Evolutionary conservation across 306 rosid species (phyloP).

Genomic region (Inga laurina): DNA sequence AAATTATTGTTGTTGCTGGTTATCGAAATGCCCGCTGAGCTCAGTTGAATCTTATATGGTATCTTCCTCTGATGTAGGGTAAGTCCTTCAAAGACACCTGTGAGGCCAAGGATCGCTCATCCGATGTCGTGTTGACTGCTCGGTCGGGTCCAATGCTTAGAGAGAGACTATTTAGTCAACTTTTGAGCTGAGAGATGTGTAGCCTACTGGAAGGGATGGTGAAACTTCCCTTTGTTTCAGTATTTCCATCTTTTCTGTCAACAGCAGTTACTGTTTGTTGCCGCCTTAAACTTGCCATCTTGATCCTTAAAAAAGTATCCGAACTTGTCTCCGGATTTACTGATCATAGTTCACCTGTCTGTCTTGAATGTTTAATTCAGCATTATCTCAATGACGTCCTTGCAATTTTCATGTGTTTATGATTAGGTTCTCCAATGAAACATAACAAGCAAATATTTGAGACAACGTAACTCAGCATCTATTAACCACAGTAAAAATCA

Average conservation of each 20-base stretch:
- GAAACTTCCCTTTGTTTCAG: constrained; percentile 59
- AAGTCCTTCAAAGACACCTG: constrained; percentile 99
- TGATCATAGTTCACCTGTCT: background rate
- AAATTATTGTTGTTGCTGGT: background rate
- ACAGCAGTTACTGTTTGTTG: constrained; percentile 49
- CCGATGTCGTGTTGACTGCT: constrained; percentile 44
- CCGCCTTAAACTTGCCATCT: constrained; percentile 53
- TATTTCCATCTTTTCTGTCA: constrained; percentile 49
- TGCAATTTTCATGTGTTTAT: background rate
- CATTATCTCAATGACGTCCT: background rate
- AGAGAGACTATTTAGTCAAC: constrained; percentile 39
- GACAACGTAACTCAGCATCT: background rate
- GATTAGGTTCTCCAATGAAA: background rate
- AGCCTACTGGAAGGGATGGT: constrained; percentile 46
- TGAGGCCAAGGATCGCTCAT: constrained; percentile 77
- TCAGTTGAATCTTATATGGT: constrained; percentile 7
- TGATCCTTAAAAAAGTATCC: constrained; percentile 39
- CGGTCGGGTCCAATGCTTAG: constrained; percentile 16
- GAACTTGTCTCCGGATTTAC: constrained; percentile 21
- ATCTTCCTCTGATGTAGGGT: constrained; percentile 59
- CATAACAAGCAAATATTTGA: background rate
- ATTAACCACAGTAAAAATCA: too few species aligned
- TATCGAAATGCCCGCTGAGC: constrained; percentile 7
- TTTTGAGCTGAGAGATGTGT: constrained; percentile 46
- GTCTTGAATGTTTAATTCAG: background rate